Conservation (phyloP, 148 eudicot species). For the Nepenthes mirabilis region DNA sequence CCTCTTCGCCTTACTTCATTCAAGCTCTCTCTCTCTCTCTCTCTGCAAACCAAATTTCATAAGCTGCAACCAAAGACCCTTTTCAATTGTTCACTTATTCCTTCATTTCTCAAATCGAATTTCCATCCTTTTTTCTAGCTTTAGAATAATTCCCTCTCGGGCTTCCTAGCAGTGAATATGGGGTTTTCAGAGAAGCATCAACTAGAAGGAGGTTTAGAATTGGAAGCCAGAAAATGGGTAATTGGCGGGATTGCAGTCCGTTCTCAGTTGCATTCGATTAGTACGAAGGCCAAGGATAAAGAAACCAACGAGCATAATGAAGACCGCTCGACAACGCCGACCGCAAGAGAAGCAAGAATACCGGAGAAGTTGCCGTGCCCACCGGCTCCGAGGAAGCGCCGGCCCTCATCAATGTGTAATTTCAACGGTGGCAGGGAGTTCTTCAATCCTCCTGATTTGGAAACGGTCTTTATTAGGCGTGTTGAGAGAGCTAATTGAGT, state of each 20-base stretch:
- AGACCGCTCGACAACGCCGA: conserved; percentile 37
- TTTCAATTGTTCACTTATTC: conserved; percentile 7
- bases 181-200: conserved; percentile 23
- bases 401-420: conserved; percentile 20
- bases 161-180: conserved; percentile 13
- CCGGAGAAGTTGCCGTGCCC: conserved; percentile 44
- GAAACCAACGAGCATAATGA: conserved; percentile 14
- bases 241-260: conserved; percentile 34
- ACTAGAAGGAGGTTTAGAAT: conserved; percentile 5
- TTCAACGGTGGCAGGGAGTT: conserved; percentile 26
- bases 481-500: not conserved
- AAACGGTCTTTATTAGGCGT: conserved; percentile 25
- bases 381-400: conserved; percentile 48
- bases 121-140: not conserved
- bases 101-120: not conserved
- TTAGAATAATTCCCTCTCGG: not conserved
- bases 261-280: conserved; percentile 30
- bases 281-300: conserved; percentile 13
- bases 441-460: conserved; percentile 54
- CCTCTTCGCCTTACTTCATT: not conserved
- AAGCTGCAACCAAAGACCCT: conserved; percentile 8
- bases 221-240: conserved; percentile 26
- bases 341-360: conserved; percentile 33
- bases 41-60: not conserved
- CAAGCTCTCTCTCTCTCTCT: not conserved